These are phyloP conservation scores for Hyphopichia buzzinii DNA, from an alignment of 1,139 yeast species.

Conservation along the genomic window DNA sequence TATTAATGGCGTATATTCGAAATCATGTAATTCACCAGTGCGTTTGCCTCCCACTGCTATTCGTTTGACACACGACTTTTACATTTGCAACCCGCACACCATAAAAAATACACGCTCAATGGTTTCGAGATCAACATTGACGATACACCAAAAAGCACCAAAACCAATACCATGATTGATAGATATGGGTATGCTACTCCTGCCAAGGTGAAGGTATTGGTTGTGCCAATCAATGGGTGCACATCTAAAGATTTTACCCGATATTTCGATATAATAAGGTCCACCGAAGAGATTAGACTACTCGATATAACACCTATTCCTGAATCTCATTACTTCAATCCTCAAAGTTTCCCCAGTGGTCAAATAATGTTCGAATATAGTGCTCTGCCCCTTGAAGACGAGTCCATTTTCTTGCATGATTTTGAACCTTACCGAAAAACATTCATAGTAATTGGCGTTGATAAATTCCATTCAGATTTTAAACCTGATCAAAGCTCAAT, in stretches of 20 bases:
- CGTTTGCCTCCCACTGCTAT: not conserved
- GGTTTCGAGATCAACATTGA: no score
- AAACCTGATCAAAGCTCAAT: conserved; percentile 6
- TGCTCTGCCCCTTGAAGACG: conserved; percentile 50
- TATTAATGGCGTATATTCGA: no score
- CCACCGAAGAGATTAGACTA: conserved; percentile 63
- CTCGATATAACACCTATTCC: conserved; percentile 71
- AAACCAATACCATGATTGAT: conserved; percentile 13
- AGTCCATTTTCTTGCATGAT: conserved; percentile 68
- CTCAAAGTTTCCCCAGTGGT: conserved; percentile 83
- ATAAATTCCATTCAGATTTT: conserved; percentile 28
- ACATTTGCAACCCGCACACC: not conserved
- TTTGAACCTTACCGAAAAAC: conserved; percentile 86
- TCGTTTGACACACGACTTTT: not conserved
- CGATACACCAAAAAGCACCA: no score
- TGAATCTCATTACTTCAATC: conserved; percentile 62
- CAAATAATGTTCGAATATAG: conserved; percentile 58
- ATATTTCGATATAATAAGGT: conserved; percentile 44
- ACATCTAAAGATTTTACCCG: conserved; percentile 44
- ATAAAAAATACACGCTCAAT: not conserved
- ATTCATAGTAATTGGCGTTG: conserved; percentile 65
- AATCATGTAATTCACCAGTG: not conserved
- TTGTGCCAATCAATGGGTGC: conserved; percentile 70
- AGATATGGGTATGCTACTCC: conserved; percentile 44
- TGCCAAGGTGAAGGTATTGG: conserved; percentile 61